Conservation (phyloP, 148 eudicot genomes). For the Polygonum aviculare region DNA sequence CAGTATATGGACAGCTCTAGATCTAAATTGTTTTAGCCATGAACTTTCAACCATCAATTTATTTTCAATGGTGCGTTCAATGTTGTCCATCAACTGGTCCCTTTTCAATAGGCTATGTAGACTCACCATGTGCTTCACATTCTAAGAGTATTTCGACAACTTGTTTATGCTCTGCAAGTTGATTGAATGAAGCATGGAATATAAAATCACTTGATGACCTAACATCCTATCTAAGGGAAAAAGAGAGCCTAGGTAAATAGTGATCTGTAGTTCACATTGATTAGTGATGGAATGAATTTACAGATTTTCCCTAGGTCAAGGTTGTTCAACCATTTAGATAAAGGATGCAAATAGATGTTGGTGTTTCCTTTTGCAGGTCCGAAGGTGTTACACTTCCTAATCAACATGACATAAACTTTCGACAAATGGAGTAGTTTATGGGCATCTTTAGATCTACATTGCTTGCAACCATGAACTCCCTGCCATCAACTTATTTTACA, state of each 20-base stretch:
- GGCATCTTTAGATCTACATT: no score
- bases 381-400: conserved; percentile 37
- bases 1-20: no score
- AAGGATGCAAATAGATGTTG: neutral
- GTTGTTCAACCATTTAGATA: neutral
- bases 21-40: no score
- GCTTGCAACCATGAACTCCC: no score
- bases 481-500: no score
- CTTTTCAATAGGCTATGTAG: neutral
- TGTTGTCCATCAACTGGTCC: neutral
- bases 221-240: no score
- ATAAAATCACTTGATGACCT: no score
- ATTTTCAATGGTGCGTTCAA: no score
- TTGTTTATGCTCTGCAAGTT: conserved; percentile 30
- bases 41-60: no score
- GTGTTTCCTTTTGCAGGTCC: conserved; percentile 34
- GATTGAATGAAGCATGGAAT: conserved; percentile 66
- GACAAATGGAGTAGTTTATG: no score
- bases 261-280: neutral
- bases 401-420: no score
- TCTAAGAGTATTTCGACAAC: neutral
- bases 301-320: neutral
- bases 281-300: neutral
- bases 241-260: conserved; percentile 9
- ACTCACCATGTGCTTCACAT: neutral